Evolutionary conservation across 1,139 yeast genomes (phyloP).

Genomic region (Candida labiduridarum): DNA sequence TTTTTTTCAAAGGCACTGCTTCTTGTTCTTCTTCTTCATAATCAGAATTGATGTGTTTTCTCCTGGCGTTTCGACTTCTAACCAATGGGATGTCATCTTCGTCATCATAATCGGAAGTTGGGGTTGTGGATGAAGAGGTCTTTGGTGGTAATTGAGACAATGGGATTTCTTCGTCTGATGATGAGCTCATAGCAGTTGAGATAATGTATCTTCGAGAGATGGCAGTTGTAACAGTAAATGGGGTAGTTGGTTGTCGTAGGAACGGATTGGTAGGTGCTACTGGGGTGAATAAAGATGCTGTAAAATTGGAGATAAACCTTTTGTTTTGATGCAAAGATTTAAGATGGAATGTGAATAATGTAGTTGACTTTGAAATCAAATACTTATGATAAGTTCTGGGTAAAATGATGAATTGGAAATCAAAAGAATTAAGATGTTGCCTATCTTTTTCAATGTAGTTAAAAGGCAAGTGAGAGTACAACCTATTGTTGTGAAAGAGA

Average conservation of each 20-base stretch:
- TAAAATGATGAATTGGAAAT: neutral
- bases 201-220: neutral
- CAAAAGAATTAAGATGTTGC: neutral
- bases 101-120: constrained; percentile 13
- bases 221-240: neutral
- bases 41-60: constrained; percentile 5
- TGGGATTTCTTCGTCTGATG: constrained; percentile 16
- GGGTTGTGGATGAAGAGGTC: constrained; percentile 9
- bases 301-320: neutral
- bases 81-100: constrained; percentile 16
- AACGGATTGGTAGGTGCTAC: neutral
- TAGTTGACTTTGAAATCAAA: neutral
- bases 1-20: constrained; percentile 7
- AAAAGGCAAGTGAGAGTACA: neutral
- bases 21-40: constrained; percentile 3
- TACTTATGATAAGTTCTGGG: neutral
- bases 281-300: neutral
- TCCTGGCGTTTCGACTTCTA: constrained; percentile 8
- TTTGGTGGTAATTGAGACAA: constrained; percentile 12
- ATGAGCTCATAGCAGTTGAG: constrained; percentile 9
- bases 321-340: neutral
- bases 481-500: neutral
- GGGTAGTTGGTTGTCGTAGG: neutral
- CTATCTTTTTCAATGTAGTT: too few relatives aligned
- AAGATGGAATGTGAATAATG: neutral